phyloP scores from a whole-genome alignment of 2,329 filamentous ascomycete species.

The Cordyceps javanica region DNA sequence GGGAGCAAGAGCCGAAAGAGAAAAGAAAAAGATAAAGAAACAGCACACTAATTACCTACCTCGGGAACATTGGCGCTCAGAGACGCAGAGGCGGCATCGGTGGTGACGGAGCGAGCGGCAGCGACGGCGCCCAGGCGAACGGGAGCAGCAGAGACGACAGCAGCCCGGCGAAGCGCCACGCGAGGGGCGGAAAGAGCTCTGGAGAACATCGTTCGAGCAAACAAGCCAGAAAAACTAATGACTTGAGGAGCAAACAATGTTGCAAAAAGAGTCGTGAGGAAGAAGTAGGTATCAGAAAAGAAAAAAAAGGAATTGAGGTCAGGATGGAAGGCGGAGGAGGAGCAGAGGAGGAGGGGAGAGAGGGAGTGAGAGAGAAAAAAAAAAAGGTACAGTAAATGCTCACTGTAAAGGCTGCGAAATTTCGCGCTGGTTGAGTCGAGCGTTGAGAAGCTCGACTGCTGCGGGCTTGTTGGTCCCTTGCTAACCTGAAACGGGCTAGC shows the following conservation, averaged over 20 bases:
- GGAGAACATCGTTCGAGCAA: constrained; percentile 56
- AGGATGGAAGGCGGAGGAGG: too few relatives aligned
- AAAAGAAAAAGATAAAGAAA: neutral
- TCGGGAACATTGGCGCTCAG: constrained; percentile 65
- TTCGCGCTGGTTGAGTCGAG: constrained; percentile 39
- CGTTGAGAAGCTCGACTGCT: constrained; percentile 28
- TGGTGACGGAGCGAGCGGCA: constrained; percentile 76
- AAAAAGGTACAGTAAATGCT: constrained; percentile 24
- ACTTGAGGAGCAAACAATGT: constrained; percentile 7
- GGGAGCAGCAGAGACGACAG: constrained; percentile 38
- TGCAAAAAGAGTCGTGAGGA: neutral
- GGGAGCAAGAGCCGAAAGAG: neutral
- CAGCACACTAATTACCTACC: constrained; percentile 31
- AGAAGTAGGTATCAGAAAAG: constrained; percentile 24
- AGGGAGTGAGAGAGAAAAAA: constrained; percentile 25
- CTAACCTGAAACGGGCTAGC: constrained; percentile 25
- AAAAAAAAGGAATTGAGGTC: too few relatives aligned
- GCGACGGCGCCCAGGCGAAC: constrained; percentile 25
- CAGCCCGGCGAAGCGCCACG: constrained; percentile 50
- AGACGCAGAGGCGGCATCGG: constrained; percentile 87
- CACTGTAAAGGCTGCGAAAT: constrained; percentile 35
- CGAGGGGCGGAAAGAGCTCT: constrained; percentile 58
- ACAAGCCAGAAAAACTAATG: neutral
- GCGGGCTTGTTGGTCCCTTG: constrained; percentile 32
- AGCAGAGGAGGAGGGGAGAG: constrained; percentile 1